A percentile compares a stretch with the other conserved stretches of the same genome.
phyloP scores from a whole-genome alignment of 23 red algal genomes.

The Pyropia haitanensis region DNA sequence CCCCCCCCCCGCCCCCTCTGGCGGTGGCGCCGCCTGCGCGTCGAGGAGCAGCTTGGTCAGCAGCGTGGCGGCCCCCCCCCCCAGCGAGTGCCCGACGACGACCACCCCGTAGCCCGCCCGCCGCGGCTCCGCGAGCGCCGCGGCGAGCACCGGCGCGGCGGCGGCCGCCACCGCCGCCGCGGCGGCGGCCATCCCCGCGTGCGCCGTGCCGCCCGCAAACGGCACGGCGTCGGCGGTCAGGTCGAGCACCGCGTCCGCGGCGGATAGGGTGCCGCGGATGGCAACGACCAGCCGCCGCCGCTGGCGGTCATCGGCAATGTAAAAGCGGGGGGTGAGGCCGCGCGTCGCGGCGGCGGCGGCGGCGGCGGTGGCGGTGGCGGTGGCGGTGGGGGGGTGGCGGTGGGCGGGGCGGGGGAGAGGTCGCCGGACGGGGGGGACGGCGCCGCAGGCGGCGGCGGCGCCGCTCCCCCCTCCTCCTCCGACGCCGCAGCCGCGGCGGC shows the following conservation, averaged over 20 bases:
- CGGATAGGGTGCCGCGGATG: slow-evolving; percentile 65
- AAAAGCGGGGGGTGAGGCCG: slow-evolving; percentile 19
- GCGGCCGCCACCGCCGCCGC: slow-evolving; percentile 25
- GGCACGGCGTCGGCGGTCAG: slow-evolving; percentile 38
- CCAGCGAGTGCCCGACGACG: slow-evolving; percentile 18
- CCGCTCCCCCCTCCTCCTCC: no score
- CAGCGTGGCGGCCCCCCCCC: slow-evolving; percentile 50
- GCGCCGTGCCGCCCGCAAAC: slow-evolving; percentile 54
- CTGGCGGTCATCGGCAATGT: slow-evolving; percentile 30
- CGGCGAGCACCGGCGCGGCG: slow-evolving; percentile 23
- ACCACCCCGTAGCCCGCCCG: slow-evolving; percentile 31
- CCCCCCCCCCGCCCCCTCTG: no score
- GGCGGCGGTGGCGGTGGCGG: no score
- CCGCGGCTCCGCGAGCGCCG: background rate
- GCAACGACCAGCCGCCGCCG: slow-evolving; percentile 41
- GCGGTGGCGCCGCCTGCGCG: background rate
- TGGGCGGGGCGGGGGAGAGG: no score
- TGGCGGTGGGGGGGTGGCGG: no score
- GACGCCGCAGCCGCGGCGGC: no score
- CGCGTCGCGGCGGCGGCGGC: no score
- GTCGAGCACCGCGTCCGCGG: slow-evolving; percentile 61
- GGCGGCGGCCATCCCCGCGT: slow-evolving; percentile 65
- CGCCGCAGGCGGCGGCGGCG: no score
- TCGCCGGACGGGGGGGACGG: no score
- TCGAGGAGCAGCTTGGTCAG: slow-evolving; percentile 54